These are phyloP conservation scores for Fusarium fracticaudum DNA, from an alignment of 2,329 filamentous ascomycete species.

Conservation along the genomic window DNA sequence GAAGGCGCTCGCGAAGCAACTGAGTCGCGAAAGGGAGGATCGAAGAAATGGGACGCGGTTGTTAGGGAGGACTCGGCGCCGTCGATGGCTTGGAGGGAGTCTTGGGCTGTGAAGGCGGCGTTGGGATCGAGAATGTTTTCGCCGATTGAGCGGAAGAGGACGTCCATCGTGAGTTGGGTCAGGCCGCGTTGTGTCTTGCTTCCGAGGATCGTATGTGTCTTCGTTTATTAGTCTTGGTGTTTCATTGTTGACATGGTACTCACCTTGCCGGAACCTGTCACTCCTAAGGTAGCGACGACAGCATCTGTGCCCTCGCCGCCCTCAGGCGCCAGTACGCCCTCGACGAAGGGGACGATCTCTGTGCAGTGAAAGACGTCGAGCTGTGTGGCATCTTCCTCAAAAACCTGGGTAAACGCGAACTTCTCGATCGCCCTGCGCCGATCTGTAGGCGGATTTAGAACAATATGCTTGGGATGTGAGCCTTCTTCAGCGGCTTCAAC, in stretches of 20 bases:
- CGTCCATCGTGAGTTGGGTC: slow-evolving; percentile 89
- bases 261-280: slow-evolving; percentile 97
- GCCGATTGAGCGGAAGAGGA: slow-evolving; percentile 85
- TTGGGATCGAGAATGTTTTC: slow-evolving; percentile 73
- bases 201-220: slow-evolving; percentile 97
- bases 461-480: slow-evolving; percentile 72
- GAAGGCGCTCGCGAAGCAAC: slow-evolving; percentile 67
- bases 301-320: slow-evolving; percentile 87
- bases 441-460: slow-evolving; percentile 82
- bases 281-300: slow-evolving; percentile 88
- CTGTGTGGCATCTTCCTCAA: slow-evolving; percentile 86
- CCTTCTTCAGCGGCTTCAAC: slow-evolving; percentile 69
- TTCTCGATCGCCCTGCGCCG: slow-evolving; percentile 89
- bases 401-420: slow-evolving; percentile 93
- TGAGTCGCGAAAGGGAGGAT: slow-evolving; percentile 77
- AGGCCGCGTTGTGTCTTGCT: slow-evolving; percentile 87
- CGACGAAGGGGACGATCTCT: slow-evolving; percentile 77
- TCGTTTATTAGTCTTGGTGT: slow-evolving; percentile 7
- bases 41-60: slow-evolving; percentile 79
- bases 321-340: slow-evolving; percentile 79
- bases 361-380: slow-evolving; percentile 87
- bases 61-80: slow-evolving; percentile 82
- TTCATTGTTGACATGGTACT: slow-evolving; percentile 25
- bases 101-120: slow-evolving; percentile 69
- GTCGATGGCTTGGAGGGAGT: slow-evolving; percentile 80